These are phyloP conservation scores for Colletotrichum siamense DNA, from an alignment of 2,329 filamentous ascomycete species.

Conservation along the genomic window DNA sequence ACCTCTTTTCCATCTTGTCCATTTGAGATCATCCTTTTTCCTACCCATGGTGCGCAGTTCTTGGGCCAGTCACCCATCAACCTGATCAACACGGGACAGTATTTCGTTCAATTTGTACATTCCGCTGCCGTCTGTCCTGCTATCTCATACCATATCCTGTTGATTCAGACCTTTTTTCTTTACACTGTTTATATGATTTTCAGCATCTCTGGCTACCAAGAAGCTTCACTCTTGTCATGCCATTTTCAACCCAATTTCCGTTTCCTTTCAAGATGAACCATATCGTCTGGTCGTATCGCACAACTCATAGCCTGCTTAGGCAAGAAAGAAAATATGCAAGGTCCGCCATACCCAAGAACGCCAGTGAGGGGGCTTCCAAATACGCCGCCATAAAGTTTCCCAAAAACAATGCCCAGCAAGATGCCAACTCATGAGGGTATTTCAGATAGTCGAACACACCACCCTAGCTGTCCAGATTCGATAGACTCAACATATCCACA, in stretches of 20 bases:
- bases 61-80: not conserved
- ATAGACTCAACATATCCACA: not conserved
- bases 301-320: not conserved
- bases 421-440: slow-evolving; percentile 23
- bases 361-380: not conserved
- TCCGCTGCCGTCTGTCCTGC: not conserved
- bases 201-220: not conserved
- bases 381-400: slow-evolving; percentile 6
- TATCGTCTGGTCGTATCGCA: not conserved
- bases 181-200: not conserved
- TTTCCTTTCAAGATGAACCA: not conserved
- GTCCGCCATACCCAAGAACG: slow-evolving; percentile 1
- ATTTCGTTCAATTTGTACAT: not conserved
- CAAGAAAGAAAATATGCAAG: not conserved
- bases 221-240: slow-evolving; percentile 1
- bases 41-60: not conserved
- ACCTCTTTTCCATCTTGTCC: not conserved
- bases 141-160: not conserved
- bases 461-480: not conserved
- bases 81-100: not conserved
- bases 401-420: slow-evolving; percentile 10
- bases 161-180: not conserved
- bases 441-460: slow-evolving; percentile 13
- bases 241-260: not conserved
- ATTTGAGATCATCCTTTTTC: not conserved